These are phyloP conservation scores for Verticillium longisporum DNA, from an alignment of 2,329 filamentous ascomycete species.

Conservation along the genomic window DNA sequence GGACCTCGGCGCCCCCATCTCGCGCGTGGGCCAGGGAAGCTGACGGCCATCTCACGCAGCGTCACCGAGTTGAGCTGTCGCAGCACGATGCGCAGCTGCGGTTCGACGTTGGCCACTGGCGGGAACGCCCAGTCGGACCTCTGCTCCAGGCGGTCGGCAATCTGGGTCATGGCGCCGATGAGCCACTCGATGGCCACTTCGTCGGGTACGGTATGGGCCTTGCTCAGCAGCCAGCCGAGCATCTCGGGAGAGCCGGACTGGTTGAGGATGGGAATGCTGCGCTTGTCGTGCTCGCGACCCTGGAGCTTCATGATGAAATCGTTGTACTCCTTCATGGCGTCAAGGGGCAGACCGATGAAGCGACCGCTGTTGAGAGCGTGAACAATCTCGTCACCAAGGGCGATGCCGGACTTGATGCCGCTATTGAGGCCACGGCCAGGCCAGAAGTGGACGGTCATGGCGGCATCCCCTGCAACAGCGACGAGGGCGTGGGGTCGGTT, in stretches of 20 bases:
- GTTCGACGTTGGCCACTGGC: constrained; percentile 20
- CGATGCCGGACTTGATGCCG: constrained; percentile 27
- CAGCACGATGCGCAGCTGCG: constrained; percentile 23
- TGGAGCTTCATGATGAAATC: constrained; percentile 28
- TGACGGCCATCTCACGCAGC: constrained; percentile 26
- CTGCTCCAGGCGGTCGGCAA: constrained; percentile 21
- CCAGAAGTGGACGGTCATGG: constrained; percentile 30
- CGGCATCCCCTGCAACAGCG: constrained; percentile 25
- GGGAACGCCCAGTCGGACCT: constrained; percentile 23
- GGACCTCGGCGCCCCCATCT: constrained; percentile 27
- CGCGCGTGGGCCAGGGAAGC: constrained; percentile 26
- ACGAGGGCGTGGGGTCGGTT: constrained; percentile 23
- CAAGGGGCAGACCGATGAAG: constrained; percentile 21
- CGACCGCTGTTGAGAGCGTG: constrained; percentile 20
- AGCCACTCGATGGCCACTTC: constrained; percentile 25
- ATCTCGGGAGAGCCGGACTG: constrained; percentile 25
- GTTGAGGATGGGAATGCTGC: constrained; percentile 26
- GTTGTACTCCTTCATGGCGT: constrained; percentile 24
- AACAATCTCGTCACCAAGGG: constrained; percentile 26
- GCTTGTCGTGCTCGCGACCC: constrained; percentile 26
- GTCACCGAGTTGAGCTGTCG: constrained; percentile 21
- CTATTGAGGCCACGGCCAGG: constrained; percentile 27
- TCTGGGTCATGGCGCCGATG: constrained; percentile 23
- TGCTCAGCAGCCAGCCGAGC: constrained; percentile 25
- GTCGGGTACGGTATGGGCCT: constrained; percentile 22